Evolutionary conservation across 495 filamentous ascomycete genomes (phyloP), one percentile per base, ranked within the genome.

Genomic region (Niebla homalea): DNA sequence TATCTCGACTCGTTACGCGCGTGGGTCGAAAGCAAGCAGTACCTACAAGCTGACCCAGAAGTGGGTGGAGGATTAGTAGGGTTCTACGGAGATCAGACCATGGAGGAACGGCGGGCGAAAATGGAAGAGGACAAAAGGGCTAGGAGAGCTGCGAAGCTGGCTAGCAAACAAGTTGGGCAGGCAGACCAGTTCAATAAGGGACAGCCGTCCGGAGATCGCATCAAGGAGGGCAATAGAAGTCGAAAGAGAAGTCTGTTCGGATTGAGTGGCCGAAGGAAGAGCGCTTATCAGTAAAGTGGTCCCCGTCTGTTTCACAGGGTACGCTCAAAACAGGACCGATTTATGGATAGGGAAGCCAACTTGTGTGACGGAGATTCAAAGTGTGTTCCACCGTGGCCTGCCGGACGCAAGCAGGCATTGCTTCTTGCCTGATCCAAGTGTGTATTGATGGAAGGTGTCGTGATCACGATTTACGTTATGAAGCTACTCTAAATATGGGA

Each of bases 401-500:
- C 26, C 26, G 12, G 26, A 32, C 26, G 7, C 26, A 32, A 32
- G 26, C 26, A 32, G 7, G 26, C 26, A 10, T 6, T 32, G 26
- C 12, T 1, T 32, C 26, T 32, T 32, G 26, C 26, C 7, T 11
- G 14, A 2, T 10, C 7, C 0, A 32, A 12, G 14, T 32, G 7
- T 5, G 10, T 32, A 3, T 7, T 1, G 14, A 32, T 2, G 29
- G 29, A 32, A 32, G 10, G 14, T 32, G 14, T 32, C 1, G 14
- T 32, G 29, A 2, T 32, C 29, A 12, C 14, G 6, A 10, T 32
- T n/a, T 32, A 12, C 8, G 5, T 56, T 50, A 40, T 58, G 58
- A 52, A 74, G 67, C 2, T 75, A 71, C 42, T 65, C 73, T 37
- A 81, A 57, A 40, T 79, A 57, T 1, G 77, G 75, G 49, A 80